phyloP scores from a whole-genome alignment of 2,329 filamentous ascomycete genomes.

The Diaporthe vexans region DNA sequence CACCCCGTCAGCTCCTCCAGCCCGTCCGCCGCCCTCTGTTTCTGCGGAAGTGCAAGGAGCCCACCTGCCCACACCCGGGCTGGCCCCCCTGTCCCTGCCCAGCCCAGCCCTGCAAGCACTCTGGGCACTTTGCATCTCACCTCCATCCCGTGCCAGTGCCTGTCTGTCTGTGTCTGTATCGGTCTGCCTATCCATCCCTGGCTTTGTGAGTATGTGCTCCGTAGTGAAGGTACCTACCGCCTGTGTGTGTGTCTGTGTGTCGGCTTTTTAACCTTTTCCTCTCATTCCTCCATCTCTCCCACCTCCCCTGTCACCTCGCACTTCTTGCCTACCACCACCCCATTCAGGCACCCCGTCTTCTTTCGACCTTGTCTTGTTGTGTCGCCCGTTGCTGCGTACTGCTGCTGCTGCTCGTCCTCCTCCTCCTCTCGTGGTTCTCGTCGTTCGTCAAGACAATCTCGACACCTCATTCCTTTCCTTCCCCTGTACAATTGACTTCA shows the following conservation, averaged over 20 bases:
- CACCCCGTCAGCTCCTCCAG: not conserved
- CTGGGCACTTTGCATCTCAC: constrained; percentile 12
- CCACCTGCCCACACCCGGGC: not conserved
- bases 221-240: not conserved
- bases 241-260: constrained; percentile 10
- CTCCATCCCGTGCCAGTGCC: constrained; percentile 2
- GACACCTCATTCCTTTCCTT: constrained; percentile 22
- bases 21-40: not conserved
- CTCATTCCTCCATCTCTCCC: constrained; percentile 25
- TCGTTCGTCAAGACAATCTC: constrained; percentile 15
- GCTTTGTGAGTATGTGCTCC: not conserved
- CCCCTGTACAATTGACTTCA: constrained; percentile 33
- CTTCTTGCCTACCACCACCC: constrained; percentile 12
- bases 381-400: constrained; percentile 18
- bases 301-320: constrained; percentile 7
- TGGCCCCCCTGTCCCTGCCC: constrained; percentile 20
- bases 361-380: constrained; percentile 26
- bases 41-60: constrained; percentile 10
- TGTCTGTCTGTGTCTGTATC: too few species aligned
- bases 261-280: constrained; percentile 31
- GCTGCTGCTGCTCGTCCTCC: not conserved
- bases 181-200: not conserved
- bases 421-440: not conserved
- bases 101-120: constrained; percentile 26
- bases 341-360: constrained; percentile 17